Base-by-base conservation (phyloP, 306 rosid species). In the Quercus parvula region DNA sequence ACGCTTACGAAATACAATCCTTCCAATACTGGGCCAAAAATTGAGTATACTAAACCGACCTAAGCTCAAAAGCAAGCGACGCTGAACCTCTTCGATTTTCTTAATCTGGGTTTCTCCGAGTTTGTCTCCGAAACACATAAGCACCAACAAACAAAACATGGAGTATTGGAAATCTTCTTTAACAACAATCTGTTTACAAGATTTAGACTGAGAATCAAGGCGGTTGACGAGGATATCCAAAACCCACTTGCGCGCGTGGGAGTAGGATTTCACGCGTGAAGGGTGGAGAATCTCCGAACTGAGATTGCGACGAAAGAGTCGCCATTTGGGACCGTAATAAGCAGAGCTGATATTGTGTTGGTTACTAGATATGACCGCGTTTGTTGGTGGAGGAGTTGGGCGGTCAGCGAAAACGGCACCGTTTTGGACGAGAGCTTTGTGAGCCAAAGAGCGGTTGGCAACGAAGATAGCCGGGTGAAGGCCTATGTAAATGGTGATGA, bases 231-330 rank as follows among this genome's bases (percentile, higher is more conserved):
- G 87, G 30, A 72, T 5, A 4, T 73, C 27, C 0, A 87, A 58
- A 41, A 87, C 88, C 80, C 78, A 84, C 6, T 33, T 69, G 18
- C 86, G 87, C 20, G 22, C 51, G 0, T 17, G 20, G 2, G 88
- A 61, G 51, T 84, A 84, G n/a, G 90, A 78, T 0, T 69, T 76
- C 35, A 84, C 17, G 2, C 84, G 79, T 2, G 80, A 54, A 1
- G 75, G 84, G 72, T 84, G 86, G 4, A 87, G 86, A 46, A 84
- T 84, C 81, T 84, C 74, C 2, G 77, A 38, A 13, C 82, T 69
- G 30, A 86, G 87, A 69, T 86, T 86, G 5, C 90, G 90, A 3
- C 90, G 87, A 56, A 86, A 79, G 51, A 72, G 1, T 8, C 90
- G 87, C 90, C 90, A 86, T 1, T 78, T 78, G 56, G 85, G 6